Conservation (phyloP, 495 filamentous ascomycete species). For the Aspergillus cristatus region DNA sequence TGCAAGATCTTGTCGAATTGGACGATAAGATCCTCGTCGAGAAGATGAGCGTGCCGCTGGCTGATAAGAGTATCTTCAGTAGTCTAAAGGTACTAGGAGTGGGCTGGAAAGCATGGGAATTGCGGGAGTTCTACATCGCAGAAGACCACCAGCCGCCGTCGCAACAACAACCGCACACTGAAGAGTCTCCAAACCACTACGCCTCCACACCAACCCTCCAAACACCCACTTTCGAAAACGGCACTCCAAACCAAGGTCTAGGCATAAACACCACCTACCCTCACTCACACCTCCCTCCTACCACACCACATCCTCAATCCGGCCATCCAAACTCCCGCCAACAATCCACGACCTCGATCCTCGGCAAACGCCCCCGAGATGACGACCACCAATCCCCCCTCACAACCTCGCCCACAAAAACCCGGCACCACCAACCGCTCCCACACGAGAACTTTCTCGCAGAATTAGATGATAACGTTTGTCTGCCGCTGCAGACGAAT, state of each 20-base stretch:
- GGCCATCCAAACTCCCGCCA: neutral
- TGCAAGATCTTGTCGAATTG: conserved; percentile 28
- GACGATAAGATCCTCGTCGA: conserved; percentile 27
- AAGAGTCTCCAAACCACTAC: neutral
- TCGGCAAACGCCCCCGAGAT: conserved; percentile 14
- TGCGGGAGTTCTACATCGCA: conserved; percentile 27
- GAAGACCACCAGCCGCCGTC: conserved; percentile 3
- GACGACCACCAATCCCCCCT: conserved; percentile 1
- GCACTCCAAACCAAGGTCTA: neutral
- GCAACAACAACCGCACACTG: neutral
- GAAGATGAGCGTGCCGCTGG: conserved; percentile 24
- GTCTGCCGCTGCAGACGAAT: conserved; percentile 1
- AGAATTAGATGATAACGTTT: neutral
- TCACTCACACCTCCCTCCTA: no score
- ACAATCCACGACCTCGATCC: conserved; percentile 5
- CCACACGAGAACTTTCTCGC: neutral
- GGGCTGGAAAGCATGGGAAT: conserved; percentile 31
- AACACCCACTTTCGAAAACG: neutral
- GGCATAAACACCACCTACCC: no score
- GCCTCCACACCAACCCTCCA: neutral
- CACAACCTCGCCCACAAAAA: no score
- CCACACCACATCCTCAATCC: neutral
- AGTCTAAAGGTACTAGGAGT: conserved; percentile 30
- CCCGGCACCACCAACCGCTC: neutral
- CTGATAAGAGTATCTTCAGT: conserved; percentile 25